Evolutionary conservation across 1,284 basidiomycete species (phyloP).

Genomic region (Chalciporus sp.): DNA sequence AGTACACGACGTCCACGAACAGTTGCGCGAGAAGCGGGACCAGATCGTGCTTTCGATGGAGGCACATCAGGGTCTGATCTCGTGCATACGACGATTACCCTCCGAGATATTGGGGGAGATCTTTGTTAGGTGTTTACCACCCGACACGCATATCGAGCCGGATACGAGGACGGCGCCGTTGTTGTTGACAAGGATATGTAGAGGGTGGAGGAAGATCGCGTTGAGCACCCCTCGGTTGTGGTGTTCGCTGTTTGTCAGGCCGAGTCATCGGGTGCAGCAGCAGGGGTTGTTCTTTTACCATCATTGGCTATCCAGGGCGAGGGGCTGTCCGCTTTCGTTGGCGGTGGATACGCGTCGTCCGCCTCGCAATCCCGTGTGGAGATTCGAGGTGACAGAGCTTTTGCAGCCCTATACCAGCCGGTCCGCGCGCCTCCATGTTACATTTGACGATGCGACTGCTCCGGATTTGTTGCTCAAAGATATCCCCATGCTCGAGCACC

Average conservation of each 20-base stretch:
- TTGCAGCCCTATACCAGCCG: constrained; percentile 23
- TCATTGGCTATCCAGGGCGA: constrained; percentile 20
- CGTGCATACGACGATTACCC: constrained; percentile 36
- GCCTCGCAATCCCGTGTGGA: constrained; percentile 22
- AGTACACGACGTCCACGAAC: constrained; percentile 15
- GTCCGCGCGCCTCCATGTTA: constrained; percentile 11
- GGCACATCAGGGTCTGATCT: constrained; percentile 25
- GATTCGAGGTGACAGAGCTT: constrained; percentile 25
- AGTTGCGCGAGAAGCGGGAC: constrained; percentile 16
- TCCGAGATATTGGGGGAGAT: constrained; percentile 40
- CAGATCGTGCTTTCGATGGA: constrained; percentile 21
- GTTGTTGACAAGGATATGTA: constrained; percentile 23
- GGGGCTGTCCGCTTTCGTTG: constrained; percentile 19
- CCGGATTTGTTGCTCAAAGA: constrained; percentile 21
- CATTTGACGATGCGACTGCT: constrained; percentile 18
- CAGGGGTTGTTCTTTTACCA: constrained; percentile 22
- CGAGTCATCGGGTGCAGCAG: constrained; percentile 9
- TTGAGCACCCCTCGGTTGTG: constrained; percentile 25
- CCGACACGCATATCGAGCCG: constrained; percentile 22
- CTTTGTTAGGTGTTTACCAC: constrained; percentile 38
- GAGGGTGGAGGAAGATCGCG: constrained; percentile 25
- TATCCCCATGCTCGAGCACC: constrained; percentile 20
- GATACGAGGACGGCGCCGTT: constrained; percentile 24
- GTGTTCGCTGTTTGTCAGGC: constrained; percentile 23
- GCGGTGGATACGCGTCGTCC: constrained; percentile 22